A percentile compares a stretch with the other conserved stretches of the same genome.
phyloP scores from a whole-genome alignment of 2,329 filamentous ascomycete species.

The Epichloe gansuensis region DNA sequence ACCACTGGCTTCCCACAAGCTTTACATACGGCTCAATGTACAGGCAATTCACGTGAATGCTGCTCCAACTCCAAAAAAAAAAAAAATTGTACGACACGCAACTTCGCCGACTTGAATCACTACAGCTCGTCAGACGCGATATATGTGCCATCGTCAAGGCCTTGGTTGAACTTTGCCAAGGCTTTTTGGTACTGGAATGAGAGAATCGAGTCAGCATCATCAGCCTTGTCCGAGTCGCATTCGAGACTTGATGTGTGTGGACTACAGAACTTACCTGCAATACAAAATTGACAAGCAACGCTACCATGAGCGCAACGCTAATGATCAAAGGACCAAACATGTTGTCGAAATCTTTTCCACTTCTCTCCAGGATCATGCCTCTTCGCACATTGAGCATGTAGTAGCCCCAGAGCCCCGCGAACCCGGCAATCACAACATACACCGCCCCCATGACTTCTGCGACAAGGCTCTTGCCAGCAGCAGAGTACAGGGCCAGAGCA shows the following conservation, averaged over 20 bases:
- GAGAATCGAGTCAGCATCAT: not conserved
- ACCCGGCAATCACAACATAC: conserved; percentile 71
- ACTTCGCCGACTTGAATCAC: conserved; percentile 7
- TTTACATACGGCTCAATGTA: not conserved
- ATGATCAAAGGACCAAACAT: conserved; percentile 74
- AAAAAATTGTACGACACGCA: not conserved
- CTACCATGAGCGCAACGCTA: conserved; percentile 64
- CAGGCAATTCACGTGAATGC: not conserved
- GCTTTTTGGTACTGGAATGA: conserved; percentile 20
- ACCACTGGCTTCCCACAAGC: not conserved
- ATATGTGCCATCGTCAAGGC: conserved; percentile 1
- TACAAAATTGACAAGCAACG: conserved; percentile 75
- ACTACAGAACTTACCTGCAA: conserved; percentile 55
- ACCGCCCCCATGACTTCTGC: conserved; percentile 69
- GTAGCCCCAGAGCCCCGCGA: conserved; percentile 81
- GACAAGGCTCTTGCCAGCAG: conserved; percentile 67
- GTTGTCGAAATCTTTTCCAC: conserved; percentile 88
- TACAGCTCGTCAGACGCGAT: conserved; percentile 18
- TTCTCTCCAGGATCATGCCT: conserved; percentile 70
- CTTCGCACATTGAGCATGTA: conserved; percentile 65
- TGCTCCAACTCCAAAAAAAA: not conserved
- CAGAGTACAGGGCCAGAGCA: conserved; percentile 77
- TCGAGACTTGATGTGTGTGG: too few relatives aligned
- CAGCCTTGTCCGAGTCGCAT: too few relatives aligned
- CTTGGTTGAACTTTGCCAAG: conserved; percentile 17